Conservation (phyloP, 208 protist species). For the Pavlovales sp. region DNA sequence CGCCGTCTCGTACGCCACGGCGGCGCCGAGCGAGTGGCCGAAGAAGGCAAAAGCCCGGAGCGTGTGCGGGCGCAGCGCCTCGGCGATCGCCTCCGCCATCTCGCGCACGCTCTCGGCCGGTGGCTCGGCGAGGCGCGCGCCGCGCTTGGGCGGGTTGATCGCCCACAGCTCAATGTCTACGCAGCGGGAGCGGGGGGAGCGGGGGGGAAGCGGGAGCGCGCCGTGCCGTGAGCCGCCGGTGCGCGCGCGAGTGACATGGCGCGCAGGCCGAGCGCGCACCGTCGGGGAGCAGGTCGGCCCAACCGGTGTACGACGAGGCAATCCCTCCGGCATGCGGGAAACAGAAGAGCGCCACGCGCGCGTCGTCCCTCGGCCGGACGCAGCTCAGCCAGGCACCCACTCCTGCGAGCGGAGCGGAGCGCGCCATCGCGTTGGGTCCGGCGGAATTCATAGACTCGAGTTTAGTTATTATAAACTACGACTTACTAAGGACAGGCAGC, state of each 20-base stretch:
- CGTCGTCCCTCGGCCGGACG: not conserved
- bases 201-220: too few species aligned
- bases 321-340: slow-evolving; percentile 38
- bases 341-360: slow-evolving; percentile 11
- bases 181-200: too few species aligned
- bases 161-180: slow-evolving; percentile 30
- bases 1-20: slow-evolving; percentile 26
- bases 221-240: not conserved
- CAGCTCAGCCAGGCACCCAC: not conserved
- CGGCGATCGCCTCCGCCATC: not conserved
- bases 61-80: not conserved
- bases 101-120: not conserved
- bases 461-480: too few species aligned
- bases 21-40: slow-evolving; percentile 40
- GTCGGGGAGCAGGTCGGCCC: not conserved
- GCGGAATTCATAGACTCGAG: too few species aligned
- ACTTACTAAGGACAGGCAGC: too few species aligned
- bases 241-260: too few species aligned
- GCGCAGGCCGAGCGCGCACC: not conserved
- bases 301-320: not conserved
- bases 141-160: slow-evolving; percentile 21
- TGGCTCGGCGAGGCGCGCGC: slow-evolving; percentile 1
- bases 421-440: too few species aligned
- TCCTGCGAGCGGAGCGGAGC: too few species aligned
- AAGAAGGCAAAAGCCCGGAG: slow-evolving; percentile 40